Evolutionary conservation across 345 rosid genomes (phyloP), one percentile per base, ranked within the genome.

Genomic region (Syzygium aqueum): DNA sequence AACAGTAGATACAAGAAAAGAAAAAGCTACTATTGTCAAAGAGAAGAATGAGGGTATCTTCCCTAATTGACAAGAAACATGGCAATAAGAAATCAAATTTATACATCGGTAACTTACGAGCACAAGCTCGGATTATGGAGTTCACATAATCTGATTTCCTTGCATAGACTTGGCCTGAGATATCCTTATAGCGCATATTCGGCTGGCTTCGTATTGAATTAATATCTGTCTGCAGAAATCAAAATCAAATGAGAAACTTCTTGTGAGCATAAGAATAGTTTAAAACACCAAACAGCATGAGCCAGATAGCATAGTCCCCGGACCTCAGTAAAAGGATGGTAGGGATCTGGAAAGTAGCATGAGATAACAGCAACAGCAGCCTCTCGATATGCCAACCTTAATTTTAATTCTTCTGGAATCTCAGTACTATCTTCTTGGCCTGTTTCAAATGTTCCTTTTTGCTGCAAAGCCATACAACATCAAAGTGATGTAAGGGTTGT

Each of bases 291-390:
- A 73, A 73, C 49, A 33, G 82, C 27, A 73, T 73, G 49, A 73
- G 4, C 49, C 49, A 84, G 85, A 28, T 21, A 52, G 46, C 63
- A 51, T 33, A 84, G 73, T 56, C 83, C 84, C 87, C 43, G 33
- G 49, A 95, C 99, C 96, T 94, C 95, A 30, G 92, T 90, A 85
- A 97, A 91, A 88, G 98, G 97, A 78, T 91, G 91, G 87, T 93
- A 89, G 53, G 97, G 97, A 92, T 96, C 95, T 27, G 97, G 98
- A 87, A 95, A 93, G 89, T 93, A 93, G 90, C 99, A 97, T 17
- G 98, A 95, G 87, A 97, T 96, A 91, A 96, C 92, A 87, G 98
- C 97, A 91, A 95, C 98, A 93, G 98, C 93, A 85, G 99, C 98
- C 92, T 97, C 99, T 88, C 99, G 89, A 86, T 97, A 96, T 85